Percentiles rank a stretch among this genome's conserved stretches.
These are phyloP conservation scores for Solanum appendiculatum DNA, from an alignment of 257 asterid species.

Conservation along the genomic window DNA sequence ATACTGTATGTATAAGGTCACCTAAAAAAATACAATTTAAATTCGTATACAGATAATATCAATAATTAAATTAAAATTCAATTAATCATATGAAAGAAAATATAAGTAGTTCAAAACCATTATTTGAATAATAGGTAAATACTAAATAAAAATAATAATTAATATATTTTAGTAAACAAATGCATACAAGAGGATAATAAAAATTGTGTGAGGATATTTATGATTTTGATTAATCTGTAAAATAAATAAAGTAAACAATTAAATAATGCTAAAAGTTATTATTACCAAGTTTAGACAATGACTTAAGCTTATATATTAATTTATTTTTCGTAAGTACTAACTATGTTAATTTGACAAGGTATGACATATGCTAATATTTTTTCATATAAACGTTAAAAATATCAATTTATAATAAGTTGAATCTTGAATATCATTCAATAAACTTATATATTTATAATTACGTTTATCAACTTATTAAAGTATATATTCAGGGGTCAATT, in stretches of 20 bases:
- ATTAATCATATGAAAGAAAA: too few species aligned
- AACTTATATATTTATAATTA: neutral
- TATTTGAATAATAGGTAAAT: neutral
- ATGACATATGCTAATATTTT: neutral
- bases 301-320: neutral
- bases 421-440: neutral
- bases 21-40: neutral
- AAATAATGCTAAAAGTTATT: neutral
- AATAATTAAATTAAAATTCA: too few species aligned
- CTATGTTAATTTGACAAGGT: neutral
- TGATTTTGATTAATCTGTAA: neutral
- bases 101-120: neutral
- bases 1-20: neutral
- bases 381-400: neutral
- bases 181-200: neutral
- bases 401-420: neutral
- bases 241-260: neutral
- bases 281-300: neutral
- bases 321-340: neutral
- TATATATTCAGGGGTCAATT: too few species aligned
- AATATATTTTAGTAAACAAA: neutral
- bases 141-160: neutral
- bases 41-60: neutral
- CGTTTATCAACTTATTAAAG: neutral
- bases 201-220: neutral